phyloP scores from a whole-genome alignment of 805 yeast species.

The Lachancea sp. region DNA sequence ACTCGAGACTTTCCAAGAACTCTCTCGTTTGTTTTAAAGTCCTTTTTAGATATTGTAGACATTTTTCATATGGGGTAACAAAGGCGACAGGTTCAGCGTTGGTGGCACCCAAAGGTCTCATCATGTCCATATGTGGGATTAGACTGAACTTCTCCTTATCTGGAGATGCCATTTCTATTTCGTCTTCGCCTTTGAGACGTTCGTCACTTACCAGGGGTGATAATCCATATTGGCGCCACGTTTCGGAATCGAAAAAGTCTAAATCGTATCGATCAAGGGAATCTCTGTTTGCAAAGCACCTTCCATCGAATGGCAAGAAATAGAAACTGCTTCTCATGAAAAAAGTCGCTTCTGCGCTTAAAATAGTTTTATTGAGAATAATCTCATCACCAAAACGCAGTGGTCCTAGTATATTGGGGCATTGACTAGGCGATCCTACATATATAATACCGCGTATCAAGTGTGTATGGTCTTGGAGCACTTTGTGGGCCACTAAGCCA shows the following conservation, averaged over 20 bases:
- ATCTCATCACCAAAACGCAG: constrained; percentile 76
- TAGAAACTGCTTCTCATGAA: constrained; percentile 81
- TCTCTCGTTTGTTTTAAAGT: constrained; percentile 54
- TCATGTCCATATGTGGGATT: constrained; percentile 12
- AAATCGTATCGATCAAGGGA: constrained; percentile 54
- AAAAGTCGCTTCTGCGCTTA: constrained; percentile 77
- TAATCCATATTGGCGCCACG: constrained; percentile 70
- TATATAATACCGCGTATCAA: constrained; percentile 71
- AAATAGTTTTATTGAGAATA: constrained; percentile 60
- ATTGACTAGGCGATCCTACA: constrained; percentile 78
- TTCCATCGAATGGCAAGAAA: constrained; percentile 71
- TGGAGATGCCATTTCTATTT: constrained; percentile 2
- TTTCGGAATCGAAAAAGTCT: constrained; percentile 73
- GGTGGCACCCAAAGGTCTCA: constrained; percentile 11
- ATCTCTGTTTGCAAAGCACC: constrained; percentile 58
- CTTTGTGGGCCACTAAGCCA: constrained; percentile 77
- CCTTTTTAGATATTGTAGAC: constrained; percentile 55
- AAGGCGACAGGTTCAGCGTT: constrained; percentile 14
- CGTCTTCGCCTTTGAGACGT: constrained; percentile 16
- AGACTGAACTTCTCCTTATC: constrained; percentile 13
- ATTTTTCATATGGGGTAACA: constrained; percentile 40
- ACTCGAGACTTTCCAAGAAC: constrained; percentile 52
- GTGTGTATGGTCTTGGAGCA: constrained; percentile 59
- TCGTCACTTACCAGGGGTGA: constrained; percentile 59
- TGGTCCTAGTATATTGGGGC: constrained; percentile 84